Evolutionary conservation across 202 grass and related monocot genomes (phyloP), one percentile per base, ranked within the genome.

Genomic region (Dendrocalamus latiflorus): DNA sequence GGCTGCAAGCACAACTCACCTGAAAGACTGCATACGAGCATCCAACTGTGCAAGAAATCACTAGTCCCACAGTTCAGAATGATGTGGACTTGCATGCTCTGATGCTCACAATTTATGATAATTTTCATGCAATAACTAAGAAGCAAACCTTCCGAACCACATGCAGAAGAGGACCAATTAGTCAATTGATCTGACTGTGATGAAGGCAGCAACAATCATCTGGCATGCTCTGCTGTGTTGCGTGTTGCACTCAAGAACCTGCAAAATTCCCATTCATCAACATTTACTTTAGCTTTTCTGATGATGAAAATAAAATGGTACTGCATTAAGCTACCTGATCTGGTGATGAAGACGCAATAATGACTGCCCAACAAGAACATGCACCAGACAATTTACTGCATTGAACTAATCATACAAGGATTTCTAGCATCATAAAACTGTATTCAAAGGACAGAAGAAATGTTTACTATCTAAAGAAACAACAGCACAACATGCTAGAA

Each of bases 291-390:
- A 10, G 51, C 36, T 81, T 81, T 58, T 70, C 65, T 9, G 18
- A 36, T 57, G 30, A 39, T 39, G 33, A 54, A 53, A 17, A 73
- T 37, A 77, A 13, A 44, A 45, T 33, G 15, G 16, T 21, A 56
- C 6, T 16, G 15, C 48, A 57, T 53, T 42, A 55, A 25, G 0
- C 34, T 41, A 44, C 34, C 14, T 68, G 15, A 69, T 33, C 65
- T 16, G 39, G 12, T 81, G 38, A 44, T 48, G 21, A 80, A 56
- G 48, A 30, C 50, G 49, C 28, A 30, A 47, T 69, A 18, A 11
- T 33, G 16, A 28, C 38, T 33, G 2, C 78, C 15, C 66, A 36
- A 81, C n/a, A 80, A 55, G 65, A 71, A 81, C 16, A 61, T 81
- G 65, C 24, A 72, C 25, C 54, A 45, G 41, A 37, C 66, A 72